phyloP scores from a whole-genome alignment of 2,329 filamentous ascomycete species.

The Calonectria montana region DNA sequence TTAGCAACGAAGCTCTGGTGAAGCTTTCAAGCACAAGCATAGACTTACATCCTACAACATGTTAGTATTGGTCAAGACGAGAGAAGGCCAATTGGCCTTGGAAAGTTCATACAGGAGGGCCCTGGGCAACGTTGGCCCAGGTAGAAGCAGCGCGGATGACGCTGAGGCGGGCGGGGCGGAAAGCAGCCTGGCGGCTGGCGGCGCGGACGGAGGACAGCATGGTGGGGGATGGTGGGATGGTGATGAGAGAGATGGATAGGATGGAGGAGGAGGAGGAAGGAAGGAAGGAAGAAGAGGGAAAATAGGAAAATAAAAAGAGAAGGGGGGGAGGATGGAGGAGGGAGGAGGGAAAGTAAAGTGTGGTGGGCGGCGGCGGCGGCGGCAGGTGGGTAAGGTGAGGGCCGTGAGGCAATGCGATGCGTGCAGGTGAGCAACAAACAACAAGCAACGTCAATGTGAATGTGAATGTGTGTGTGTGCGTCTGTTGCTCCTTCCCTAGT shows the following conservation, averaged over 20 bases:
- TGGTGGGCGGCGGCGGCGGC: constrained; percentile 30
- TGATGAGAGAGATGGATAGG: constrained; percentile 27
- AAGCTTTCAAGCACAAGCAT: constrained; percentile 18
- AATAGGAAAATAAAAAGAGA: constrained; percentile 15
- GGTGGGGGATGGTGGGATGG: constrained; percentile 41
- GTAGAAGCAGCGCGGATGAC: constrained; percentile 74
- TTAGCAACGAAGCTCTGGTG: constrained; percentile 34
- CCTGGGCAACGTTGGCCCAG: constrained; percentile 92
- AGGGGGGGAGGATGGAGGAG: constrained; percentile 14
- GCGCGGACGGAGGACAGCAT: constrained; percentile 70
- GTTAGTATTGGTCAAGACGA: constrained; percentile 33
- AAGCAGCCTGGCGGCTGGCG: constrained; percentile 61
- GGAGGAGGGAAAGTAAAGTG: constrained; percentile 23
- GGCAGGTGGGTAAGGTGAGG: constrained; percentile 30
- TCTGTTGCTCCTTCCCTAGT: constrained; percentile 17
- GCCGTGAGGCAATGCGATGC: constrained; percentile 38
- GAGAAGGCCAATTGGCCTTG: constrained; percentile 27
- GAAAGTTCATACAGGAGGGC: constrained; percentile 81
- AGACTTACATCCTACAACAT: constrained; percentile 52
- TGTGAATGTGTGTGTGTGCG: background rate
- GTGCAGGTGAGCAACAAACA: constrained; percentile 38
- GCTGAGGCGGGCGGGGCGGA: constrained; percentile 54
- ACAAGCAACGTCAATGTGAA: constrained; percentile 8
- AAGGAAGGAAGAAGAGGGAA: constrained; percentile 15
- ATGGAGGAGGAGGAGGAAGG: constrained; percentile 24